These are phyloP conservation scores for Ceratocystis cacaofunesta DNA, from an alignment of 2,329 filamentous ascomycete genomes.

Conservation along the genomic window DNA sequence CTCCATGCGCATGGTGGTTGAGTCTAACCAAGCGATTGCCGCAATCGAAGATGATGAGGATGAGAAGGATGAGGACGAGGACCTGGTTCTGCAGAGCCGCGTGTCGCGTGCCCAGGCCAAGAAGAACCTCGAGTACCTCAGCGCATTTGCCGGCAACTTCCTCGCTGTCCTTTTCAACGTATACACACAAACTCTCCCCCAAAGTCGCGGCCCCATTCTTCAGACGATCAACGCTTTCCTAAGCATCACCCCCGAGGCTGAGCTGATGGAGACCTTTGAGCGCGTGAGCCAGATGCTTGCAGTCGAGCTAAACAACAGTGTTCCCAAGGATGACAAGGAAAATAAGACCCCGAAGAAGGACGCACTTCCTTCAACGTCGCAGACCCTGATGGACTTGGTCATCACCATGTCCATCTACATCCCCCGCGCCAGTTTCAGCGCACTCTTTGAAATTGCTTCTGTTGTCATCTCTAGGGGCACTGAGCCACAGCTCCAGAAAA, in stretches of 20 bases:
- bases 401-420: constrained; percentile 94
- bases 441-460: constrained; percentile 74
- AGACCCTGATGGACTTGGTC: constrained; percentile 91
- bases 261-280: constrained; percentile 77
- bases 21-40: constrained; percentile 75
- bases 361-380: constrained; percentile 75
- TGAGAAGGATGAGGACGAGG: constrained; percentile 44
- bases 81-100: constrained; percentile 62
- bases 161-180: constrained; percentile 97
- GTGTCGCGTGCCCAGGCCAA: constrained; percentile 60
- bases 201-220: constrained; percentile 78
- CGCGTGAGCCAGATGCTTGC: constrained; percentile 77
- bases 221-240: constrained; percentile 91
- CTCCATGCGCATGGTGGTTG: constrained; percentile 70
- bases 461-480: constrained; percentile 66
- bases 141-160: constrained; percentile 69
- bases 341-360: constrained; percentile 42
- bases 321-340: constrained; percentile 48
- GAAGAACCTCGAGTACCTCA: constrained; percentile 69
- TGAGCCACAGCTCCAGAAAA: constrained; percentile 93
- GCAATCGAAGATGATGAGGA: constrained; percentile 51
- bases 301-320: constrained; percentile 43
- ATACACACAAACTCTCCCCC: constrained; percentile 88
- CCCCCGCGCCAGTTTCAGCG: constrained; percentile 67
- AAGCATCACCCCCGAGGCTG: constrained; percentile 64